Evolutionary conservation across 108 stramenopile genomes (phyloP).

Genomic region (Schizochytrium sp.): DNA sequence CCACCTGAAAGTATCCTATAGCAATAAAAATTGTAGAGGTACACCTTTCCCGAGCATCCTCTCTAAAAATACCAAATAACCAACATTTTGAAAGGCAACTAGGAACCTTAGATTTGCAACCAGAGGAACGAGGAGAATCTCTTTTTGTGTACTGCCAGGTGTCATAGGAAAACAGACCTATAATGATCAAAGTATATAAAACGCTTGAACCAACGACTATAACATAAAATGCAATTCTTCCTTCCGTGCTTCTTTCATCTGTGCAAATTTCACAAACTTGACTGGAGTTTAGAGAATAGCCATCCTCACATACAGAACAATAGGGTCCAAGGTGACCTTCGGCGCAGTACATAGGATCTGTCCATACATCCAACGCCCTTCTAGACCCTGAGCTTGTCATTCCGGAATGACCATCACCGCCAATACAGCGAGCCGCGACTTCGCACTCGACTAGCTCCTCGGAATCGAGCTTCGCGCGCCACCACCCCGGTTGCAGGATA

Average conservation of each 20-base stretch:
- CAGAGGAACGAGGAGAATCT: too few relatives aligned
- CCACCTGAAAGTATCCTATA: neutral
- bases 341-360: neutral
- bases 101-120: too few relatives aligned
- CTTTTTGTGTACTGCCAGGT: too few relatives aligned
- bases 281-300: neutral
- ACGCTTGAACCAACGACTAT: neutral
- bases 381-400: neutral
- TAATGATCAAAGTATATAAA: neutral
- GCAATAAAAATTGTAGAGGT: neutral
- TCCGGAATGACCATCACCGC: neutral
- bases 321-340: slow-evolving; percentile 5
- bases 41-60: neutral
- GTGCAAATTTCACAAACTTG: neutral
- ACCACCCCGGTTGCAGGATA: neutral
- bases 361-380: neutral
- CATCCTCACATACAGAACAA: neutral
- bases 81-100: neutral
- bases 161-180: neutral
- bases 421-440: neutral
- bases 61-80: neutral
- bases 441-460: neutral
- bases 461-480: neutral
- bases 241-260: neutral
- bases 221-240: neutral